These are phyloP conservation scores for Aspergillus versicolor DNA, from an alignment of 2,329 filamentous ascomycete genomes.

Conservation along the genomic window DNA sequence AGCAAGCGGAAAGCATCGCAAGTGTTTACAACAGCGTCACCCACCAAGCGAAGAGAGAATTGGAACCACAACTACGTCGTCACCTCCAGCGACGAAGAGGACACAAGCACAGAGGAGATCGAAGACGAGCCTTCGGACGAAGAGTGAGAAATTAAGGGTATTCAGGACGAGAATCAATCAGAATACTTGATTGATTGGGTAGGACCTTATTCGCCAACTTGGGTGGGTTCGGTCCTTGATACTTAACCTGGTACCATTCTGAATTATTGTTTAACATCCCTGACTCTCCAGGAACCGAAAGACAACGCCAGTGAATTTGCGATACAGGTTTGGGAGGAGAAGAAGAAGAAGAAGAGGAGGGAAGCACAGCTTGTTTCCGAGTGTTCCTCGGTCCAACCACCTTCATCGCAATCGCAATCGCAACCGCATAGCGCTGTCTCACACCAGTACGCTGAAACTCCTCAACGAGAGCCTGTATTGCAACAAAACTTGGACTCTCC, in stretches of 20 bases:
- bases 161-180: conserved; percentile 34
- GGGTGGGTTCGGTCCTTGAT: conserved; percentile 30
- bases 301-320: conserved; percentile 33
- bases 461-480: neutral
- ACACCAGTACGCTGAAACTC: conserved; percentile 1
- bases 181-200: conserved; percentile 43
- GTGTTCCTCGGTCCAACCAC: conserved; percentile 7
- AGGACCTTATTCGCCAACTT: conserved; percentile 36
- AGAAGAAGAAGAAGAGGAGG: conserved; percentile 27
- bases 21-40: conserved; percentile 13
- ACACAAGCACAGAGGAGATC: conserved; percentile 14
- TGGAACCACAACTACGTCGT: conserved; percentile 10
- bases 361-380: conserved; percentile 4
- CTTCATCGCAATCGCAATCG: neutral
- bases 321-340: conserved; percentile 29
- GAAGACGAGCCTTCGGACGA: conserved; percentile 13
- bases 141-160: conserved; percentile 37
- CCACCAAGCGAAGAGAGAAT: conserved; percentile 10
- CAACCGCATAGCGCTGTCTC: neutral
- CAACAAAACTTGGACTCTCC: conserved; percentile 15
- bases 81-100: conserved; percentile 17
- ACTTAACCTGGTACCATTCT: neutral
- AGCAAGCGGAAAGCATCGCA: conserved; percentile 23
- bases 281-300: conserved; percentile 32
- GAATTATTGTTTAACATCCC: conserved; percentile 9